Evolutionary conservation across 2,329 filamentous ascomycete genomes (phyloP).

Genomic region (Penicillium sp.): DNA sequence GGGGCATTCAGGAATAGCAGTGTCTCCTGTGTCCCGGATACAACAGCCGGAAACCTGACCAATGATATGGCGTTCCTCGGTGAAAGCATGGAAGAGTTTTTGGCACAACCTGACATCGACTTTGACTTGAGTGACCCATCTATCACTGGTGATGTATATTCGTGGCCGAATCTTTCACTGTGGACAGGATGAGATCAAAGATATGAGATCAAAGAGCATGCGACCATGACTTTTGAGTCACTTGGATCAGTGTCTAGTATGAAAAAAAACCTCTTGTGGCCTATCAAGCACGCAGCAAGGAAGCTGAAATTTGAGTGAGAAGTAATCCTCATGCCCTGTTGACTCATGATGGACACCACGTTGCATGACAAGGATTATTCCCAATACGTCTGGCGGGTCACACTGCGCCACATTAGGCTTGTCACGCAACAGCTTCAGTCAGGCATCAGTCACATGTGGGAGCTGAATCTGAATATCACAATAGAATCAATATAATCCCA

Average conservation of each 20-base stretch:
- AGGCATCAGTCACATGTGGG: conserved; percentile 3
- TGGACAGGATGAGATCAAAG: conserved; percentile 15
- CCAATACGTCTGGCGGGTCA: conserved; percentile 2
- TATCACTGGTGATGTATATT: conserved; percentile 17
- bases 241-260: too few species aligned
- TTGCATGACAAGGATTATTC: neutral
- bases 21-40: conserved; percentile 5
- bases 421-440: neutral
- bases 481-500: neutral
- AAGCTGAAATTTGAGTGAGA: neutral
- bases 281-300: too few species aligned
- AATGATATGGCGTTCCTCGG: conserved; percentile 19
- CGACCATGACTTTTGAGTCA: too few species aligned
- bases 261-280: too few species aligned
- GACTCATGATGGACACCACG: neutral
- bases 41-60: neutral
- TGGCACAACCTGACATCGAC: conserved; percentile 16
- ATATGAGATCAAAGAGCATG: neutral
- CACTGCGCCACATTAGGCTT: conserved; percentile 8
- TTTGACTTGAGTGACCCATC: conserved; percentile 17
- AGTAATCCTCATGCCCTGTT: neutral
- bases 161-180: conserved; percentile 19
- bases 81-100: conserved; percentile 22
- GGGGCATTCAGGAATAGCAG: neutral
- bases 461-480: neutral